A percentile compares a stretch with the other conserved stretches of the same genome.
Conservation (phyloP, 2,329 filamentous ascomycete species). For the Sclerotinia glacialis region DNA sequence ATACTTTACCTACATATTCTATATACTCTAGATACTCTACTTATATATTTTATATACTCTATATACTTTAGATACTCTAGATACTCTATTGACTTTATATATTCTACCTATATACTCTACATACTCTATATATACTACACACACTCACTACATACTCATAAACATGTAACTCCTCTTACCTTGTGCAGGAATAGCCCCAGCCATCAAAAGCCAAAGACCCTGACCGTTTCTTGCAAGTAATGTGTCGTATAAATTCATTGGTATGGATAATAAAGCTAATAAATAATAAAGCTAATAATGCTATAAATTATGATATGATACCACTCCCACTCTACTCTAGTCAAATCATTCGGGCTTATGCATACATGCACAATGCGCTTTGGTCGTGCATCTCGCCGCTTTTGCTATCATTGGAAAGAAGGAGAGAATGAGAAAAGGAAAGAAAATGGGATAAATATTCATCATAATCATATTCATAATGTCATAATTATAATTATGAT, state of each 20-base stretch:
- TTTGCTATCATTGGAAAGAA: neutral
- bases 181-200: neutral
- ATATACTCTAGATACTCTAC: no score
- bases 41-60: no score
- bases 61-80: no score
- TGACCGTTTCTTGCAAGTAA: constrained; percentile 6
- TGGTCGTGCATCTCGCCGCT: constrained; percentile 16
- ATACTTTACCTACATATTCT: no score
- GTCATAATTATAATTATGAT: neutral
- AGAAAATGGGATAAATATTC: constrained; percentile 1
- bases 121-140: no score
- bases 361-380: constrained; percentile 29
- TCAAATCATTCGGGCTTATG: constrained; percentile 33
- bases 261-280: constrained; percentile 16
- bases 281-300: constrained; percentile 3
- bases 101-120: no score
- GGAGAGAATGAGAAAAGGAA: neutral
- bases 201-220: neutral
- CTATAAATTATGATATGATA: constrained; percentile 20
- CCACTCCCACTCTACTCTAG: constrained; percentile 4
- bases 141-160: no score
- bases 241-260: constrained; percentile 16
- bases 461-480: neutral
- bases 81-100: no score
- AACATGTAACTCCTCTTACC: neutral